phyloP scores from a whole-genome alignment of 176 grass and related monocot species.

The Puccinellia tenuiflora region DNA sequence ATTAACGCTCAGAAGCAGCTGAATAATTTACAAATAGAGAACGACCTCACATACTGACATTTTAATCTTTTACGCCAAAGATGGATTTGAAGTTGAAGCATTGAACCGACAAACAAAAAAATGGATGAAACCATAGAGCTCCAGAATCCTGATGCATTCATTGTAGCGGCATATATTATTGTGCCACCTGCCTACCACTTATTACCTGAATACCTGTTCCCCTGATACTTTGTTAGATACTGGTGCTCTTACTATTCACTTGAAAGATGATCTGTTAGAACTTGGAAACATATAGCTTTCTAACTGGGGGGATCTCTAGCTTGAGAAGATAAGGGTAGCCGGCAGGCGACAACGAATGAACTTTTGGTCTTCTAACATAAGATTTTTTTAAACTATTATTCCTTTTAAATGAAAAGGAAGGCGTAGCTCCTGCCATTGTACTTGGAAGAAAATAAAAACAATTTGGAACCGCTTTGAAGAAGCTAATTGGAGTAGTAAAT shows the following conservation, averaged over 20 bases:
- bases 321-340: neutral
- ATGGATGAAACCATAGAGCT: neutral
- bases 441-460: neutral
- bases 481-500: neutral
- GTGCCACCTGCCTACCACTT: neutral
- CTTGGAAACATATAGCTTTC: neutral
- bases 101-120: neutral
- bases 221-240: neutral
- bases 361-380: neutral
- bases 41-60: neutral
- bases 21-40: neutral
- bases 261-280: constrained; percentile 4
- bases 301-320: neutral
- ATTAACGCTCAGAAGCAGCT: neutral
- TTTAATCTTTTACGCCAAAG: neutral
- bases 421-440: neutral
- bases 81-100: neutral
- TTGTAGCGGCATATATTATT: neutral
- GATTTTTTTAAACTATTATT: neutral
- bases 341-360: neutral
- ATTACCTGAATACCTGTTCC: neutral
- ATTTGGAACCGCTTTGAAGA: neutral
- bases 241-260: neutral
- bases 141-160: neutral
- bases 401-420: neutral